Percentiles rank a stretch among this genome's conserved stretches.
These are phyloP conservation scores for Fusarium sublunatum DNA, from an alignment of 2,329 filamentous ascomycete genomes.

Conservation along the genomic window DNA sequence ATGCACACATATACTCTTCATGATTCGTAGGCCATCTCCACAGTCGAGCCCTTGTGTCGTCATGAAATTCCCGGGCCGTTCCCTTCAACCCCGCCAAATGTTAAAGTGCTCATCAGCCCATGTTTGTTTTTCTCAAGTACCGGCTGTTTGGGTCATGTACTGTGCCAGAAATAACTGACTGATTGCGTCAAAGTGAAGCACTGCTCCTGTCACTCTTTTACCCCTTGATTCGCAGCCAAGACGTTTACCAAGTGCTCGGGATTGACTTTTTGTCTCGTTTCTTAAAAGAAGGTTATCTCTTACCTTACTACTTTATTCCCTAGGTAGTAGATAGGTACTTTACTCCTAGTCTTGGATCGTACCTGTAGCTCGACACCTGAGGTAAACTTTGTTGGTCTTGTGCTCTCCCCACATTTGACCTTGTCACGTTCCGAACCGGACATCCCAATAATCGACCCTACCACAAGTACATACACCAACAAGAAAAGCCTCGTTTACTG, in stretches of 20 bases:
- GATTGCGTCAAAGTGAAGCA: slow-evolving; percentile 13
- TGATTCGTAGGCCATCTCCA: slow-evolving; percentile 24
- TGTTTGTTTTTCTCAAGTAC: background rate
- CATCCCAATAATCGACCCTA: background rate
- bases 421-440: slow-evolving; percentile 32
- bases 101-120: slow-evolving; percentile 16
- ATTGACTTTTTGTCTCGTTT: background rate
- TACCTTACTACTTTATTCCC: background rate
- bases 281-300: background rate
- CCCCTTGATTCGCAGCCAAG: background rate
- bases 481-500: slow-evolving; percentile 1
- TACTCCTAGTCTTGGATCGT: background rate
- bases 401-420: slow-evolving; percentile 38
- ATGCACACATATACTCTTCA: slow-evolving; percentile 4
- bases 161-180: slow-evolving; percentile 1
- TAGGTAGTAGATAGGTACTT: background rate
- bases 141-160: background rate
- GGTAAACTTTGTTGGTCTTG: slow-evolving; percentile 16
- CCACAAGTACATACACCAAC: slow-evolving; percentile 1
- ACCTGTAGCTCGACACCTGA: background rate
- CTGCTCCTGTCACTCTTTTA: background rate
- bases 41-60: slow-evolving; percentile 11
- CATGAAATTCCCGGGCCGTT: slow-evolving; percentile 17
- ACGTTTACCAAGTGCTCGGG: background rate
- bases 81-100: slow-evolving; percentile 26